A percentile compares a stretch with the other conserved stretches of the same genome.
Conservation (phyloP, 129 eudicot species). For the Artemisia argyi region DNA sequence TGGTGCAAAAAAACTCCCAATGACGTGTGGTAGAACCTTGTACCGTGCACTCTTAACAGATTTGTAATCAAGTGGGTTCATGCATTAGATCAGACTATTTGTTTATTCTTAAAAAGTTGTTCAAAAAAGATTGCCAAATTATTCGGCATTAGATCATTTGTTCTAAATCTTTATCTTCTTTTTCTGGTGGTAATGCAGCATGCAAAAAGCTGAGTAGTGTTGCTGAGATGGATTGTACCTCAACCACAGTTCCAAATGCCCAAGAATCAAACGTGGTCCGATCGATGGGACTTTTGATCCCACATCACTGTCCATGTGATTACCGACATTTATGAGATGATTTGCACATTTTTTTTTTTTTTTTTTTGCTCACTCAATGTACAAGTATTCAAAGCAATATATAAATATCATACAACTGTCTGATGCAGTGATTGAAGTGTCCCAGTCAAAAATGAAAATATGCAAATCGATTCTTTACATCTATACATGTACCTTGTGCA, state of each 20-base stretch:
- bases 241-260: constrained; percentile 8
- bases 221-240: constrained; percentile 27
- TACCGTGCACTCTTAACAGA: too few species aligned
- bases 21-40: too few species aligned
- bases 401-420: too few species aligned
- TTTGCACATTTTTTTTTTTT: too few species aligned
- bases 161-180: constrained; percentile 28
- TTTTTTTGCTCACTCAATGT: too few species aligned
- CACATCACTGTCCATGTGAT: constrained; percentile 2
- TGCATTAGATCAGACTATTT: background rate
- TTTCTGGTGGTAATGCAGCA: constrained; percentile 3
- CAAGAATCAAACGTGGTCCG: constrained; percentile 17
- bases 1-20: too few species aligned
- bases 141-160: constrained; percentile 16
- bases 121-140: constrained; percentile 11
- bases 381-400: too few species aligned
- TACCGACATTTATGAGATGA: too few species aligned
- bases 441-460: too few species aligned
- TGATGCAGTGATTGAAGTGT: too few species aligned
- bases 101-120: constrained; percentile 9
- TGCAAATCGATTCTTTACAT: too few species aligned
- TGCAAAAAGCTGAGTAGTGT: constrained; percentile 20
- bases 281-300: constrained; percentile 19
- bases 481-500: too few species aligned
- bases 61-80: constrained; percentile 28